phyloP scores from a whole-genome alignment of 2,329 filamentous ascomycete genomes.

The Erysiphe neolycopersici region DNA sequence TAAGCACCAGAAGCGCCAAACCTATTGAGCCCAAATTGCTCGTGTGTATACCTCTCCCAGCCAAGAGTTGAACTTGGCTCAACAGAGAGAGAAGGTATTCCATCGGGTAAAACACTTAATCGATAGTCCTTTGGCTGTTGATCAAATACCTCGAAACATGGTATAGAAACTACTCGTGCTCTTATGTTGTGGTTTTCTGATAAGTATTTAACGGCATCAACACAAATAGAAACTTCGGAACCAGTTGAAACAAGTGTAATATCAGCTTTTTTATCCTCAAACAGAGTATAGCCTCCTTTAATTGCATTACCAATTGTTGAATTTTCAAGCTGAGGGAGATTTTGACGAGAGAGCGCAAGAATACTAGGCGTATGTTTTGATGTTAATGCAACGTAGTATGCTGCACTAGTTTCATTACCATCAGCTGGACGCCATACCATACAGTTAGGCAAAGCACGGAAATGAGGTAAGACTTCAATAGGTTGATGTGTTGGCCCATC shows the following conservation, averaged over 20 bases:
- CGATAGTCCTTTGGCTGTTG: slow-evolving; percentile 83
- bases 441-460: slow-evolving; percentile 95
- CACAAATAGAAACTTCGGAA: slow-evolving; percentile 80
- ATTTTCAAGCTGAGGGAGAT: slow-evolving; percentile 89
- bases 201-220: slow-evolving; percentile 79
- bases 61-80: slow-evolving; percentile 95
- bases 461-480: slow-evolving; percentile 93
- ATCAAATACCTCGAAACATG: slow-evolving; percentile 95
- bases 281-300: slow-evolving; percentile 86
- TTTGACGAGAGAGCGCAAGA: slow-evolving; percentile 86
- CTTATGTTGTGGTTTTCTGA: slow-evolving; percentile 68
- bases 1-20: slow-evolving; percentile 95
- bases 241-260: slow-evolving; percentile 85
- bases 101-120: slow-evolving; percentile 75
- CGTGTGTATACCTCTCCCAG: slow-evolving; percentile 97
- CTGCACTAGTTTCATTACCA: slow-evolving; percentile 91
- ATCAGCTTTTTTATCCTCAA: slow-evolving; percentile 60
- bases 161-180: slow-evolving; percentile 81
- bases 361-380: slow-evolving; percentile 78
- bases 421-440: slow-evolving; percentile 99
- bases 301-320: slow-evolving; percentile 68
- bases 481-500: slow-evolving; percentile 97
- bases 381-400: slow-evolving; percentile 87
- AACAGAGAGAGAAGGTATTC: slow-evolving; percentile 75
- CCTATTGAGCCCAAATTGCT: slow-evolving; percentile 98